Evolutionary conservation across 768 basidiomycete species (phyloP), one percentile per base, ranked within the genome.

Genomic region (Pleurotus salmoneostramineus): DNA sequence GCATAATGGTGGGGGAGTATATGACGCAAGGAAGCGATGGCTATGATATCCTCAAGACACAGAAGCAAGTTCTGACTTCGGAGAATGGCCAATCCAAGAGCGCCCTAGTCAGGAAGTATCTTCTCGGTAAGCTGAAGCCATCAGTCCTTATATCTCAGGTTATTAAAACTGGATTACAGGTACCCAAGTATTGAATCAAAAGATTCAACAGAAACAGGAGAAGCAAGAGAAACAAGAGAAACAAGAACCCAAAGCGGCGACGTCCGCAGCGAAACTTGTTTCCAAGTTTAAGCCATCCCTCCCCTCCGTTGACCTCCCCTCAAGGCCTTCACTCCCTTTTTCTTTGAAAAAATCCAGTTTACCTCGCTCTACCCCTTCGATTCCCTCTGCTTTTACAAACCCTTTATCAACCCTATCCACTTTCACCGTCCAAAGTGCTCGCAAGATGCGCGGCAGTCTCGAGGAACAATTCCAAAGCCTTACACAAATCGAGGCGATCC

Each of bases 11-110:
- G n/a, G 76, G 93, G 64, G 82, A 93, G 56, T 97, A 95, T 64
- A 80, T 95, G 88, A 83, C 87, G 3, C 74, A 83, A 61, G 91
- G 91, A 0, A 89, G 92, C 61, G 93, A 95, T 64, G 94, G 94
- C 0, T 97, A 84, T 69, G 71, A 72, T 0, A 77, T 86, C 2
- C 75, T 96, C 35, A 84, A 83, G 62, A 84, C 82, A 15, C 77
- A 83, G n/a, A 77, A 77, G 57, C 84, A 84, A 63, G 79, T 95
- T 42, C 78, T 95, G 31, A 91, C 94, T 64, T 87, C 93, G 57
- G 94, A 97, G 70, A 80, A 81, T 54, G 94, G 93, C 6, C 81
- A 86, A 61, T 72, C 91, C 59, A 83, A 91, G 82, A 91, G 88
- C 66, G 71, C 78, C 27, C 82, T 96, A 51, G 88, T 95, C 36